Evolutionary conservation across 2,329 filamentous ascomycete genomes (phyloP).

Genomic region (Aspergillus fumigatiaffinis): DNA sequence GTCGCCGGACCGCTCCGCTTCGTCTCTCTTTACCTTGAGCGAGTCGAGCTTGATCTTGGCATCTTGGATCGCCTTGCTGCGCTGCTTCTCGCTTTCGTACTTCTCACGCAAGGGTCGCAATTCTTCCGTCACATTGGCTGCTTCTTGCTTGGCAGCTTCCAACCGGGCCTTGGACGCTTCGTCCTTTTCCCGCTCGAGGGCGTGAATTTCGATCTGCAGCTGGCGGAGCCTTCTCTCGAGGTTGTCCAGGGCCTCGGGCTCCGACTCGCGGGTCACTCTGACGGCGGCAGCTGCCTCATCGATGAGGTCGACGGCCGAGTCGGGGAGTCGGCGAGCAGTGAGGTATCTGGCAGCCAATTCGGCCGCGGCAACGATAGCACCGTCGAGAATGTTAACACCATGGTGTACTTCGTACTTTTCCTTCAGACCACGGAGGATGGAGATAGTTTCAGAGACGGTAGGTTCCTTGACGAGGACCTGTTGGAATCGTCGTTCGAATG

Average conservation of each 20-base stretch:
- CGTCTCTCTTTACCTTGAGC: conserved; percentile 85
- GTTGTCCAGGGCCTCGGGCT: conserved; percentile 92
- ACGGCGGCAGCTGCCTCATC: conserved; percentile 98
- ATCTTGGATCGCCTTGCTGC: conserved; percentile 87
- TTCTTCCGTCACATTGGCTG: conserved; percentile 91
- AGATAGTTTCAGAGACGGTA: conserved; percentile 81
- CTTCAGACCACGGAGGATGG: conserved; percentile 96
- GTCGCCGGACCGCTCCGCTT: conserved; percentile 84
- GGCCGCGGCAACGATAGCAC: conserved; percentile 86
- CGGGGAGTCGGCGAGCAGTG: conserved; percentile 82
- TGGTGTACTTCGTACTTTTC: conserved; percentile 98
- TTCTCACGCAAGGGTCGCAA: conserved; percentile 87
- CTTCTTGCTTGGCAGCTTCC: conserved; percentile 78
- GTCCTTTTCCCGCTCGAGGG: conserved; percentile 88
- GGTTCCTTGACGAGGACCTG: conserved; percentile 97
- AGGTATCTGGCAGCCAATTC: conserved; percentile 90
- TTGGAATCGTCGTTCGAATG: conserved; percentile 97
- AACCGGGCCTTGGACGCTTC: conserved; percentile 84
- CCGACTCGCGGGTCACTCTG: conserved; percentile 88
- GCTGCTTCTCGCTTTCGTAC: conserved; percentile 88
- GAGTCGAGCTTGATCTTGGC: conserved; percentile 92
- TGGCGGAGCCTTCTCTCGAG: conserved; percentile 87
- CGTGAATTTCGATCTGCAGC: conserved; percentile 95
- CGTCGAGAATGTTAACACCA: conserved; percentile 93
- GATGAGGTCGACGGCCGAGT: conserved; percentile 93